phyloP scores from a whole-genome alignment of 1,284 basidiomycete genomes.

The Chondrostereum purpureum region DNA sequence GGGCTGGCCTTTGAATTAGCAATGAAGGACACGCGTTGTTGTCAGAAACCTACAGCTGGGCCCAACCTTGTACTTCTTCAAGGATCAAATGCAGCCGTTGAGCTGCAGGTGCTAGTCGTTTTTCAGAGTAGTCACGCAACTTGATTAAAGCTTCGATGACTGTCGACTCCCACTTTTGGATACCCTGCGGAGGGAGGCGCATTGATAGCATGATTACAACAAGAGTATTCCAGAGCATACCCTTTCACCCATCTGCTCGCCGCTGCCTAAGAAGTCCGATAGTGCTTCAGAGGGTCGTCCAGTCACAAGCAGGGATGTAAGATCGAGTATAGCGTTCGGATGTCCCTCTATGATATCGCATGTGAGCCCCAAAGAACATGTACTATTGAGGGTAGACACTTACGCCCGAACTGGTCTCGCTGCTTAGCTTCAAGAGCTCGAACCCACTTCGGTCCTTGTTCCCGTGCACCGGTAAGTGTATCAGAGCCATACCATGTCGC shows the following conservation, averaged over 20 bases:
- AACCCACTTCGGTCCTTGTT: constrained; percentile 69
- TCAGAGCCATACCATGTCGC: constrained; percentile 66
- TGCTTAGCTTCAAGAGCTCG: constrained; percentile 55
- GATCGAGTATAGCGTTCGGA: constrained; percentile 58
- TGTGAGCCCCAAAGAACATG: too few species aligned
- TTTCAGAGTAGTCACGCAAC: constrained; percentile 66
- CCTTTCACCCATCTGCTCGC: constrained; percentile 74
- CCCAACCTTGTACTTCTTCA: constrained; percentile 73
- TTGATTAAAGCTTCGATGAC: constrained; percentile 63
- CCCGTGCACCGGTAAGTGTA: constrained; percentile 55
- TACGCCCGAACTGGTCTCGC: constrained; percentile 57
- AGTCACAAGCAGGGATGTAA: constrained; percentile 65
- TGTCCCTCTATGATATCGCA: constrained; percentile 39
- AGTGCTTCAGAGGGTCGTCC: constrained; percentile 64
- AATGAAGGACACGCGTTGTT: too few species aligned
- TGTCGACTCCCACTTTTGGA: constrained; percentile 74
- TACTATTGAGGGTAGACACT: constrained; percentile 23
- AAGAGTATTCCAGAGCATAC: constrained; percentile 31
- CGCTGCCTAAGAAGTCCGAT: constrained; percentile 65
- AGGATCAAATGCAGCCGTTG: constrained; percentile 69
- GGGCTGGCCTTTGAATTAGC: too few species aligned
- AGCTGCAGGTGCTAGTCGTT: constrained; percentile 62
- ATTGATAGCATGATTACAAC: constrained; percentile 7
- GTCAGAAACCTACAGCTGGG: constrained; percentile 48
- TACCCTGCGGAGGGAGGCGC: constrained; percentile 37